A percentile compares a stretch with the other conserved stretches of the same genome.
phyloP scores from a whole-genome alignment of 768 basidiomycete genomes.

The Lyophyllum shimeji region DNA sequence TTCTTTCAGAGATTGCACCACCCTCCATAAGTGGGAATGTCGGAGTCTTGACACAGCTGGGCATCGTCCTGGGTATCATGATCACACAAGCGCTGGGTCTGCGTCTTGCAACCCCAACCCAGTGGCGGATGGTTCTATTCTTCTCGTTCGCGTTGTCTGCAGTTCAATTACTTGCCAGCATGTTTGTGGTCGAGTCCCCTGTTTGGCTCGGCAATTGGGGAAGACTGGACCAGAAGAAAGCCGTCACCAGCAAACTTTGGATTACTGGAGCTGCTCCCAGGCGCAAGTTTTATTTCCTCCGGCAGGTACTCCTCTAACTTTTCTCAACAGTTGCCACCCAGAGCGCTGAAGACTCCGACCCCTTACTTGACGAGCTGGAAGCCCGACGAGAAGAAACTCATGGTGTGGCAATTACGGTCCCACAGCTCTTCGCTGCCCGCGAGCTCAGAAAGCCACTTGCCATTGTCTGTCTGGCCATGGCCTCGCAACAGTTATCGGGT shows the following conservation, averaged over 20 bases:
- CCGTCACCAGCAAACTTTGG: constrained; percentile 56
- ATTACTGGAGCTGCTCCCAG: constrained; percentile 25
- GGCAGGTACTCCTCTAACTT: not conserved
- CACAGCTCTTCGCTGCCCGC: constrained; percentile 46
- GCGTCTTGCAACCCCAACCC: constrained; percentile 60
- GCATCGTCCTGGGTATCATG: constrained; percentile 85
- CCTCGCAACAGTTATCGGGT: constrained; percentile 81
- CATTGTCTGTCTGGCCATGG: constrained; percentile 70
- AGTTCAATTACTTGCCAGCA: constrained; percentile 54
- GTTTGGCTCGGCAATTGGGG: constrained; percentile 58
- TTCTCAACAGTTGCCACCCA: constrained; percentile 2
- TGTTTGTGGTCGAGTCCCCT: constrained; percentile 68
- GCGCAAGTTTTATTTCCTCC: constrained; percentile 20
- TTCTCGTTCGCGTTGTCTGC: constrained; percentile 57
- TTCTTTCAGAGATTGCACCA: constrained; percentile 84
- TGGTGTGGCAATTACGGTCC: constrained; percentile 42
- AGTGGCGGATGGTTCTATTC: constrained; percentile 73
- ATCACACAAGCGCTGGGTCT: constrained; percentile 80
- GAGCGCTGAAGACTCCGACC: constrained; percentile 27
- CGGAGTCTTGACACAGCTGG: constrained; percentile 82
- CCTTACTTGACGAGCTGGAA: constrained; percentile 36
- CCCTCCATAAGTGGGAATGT: constrained; percentile 70
- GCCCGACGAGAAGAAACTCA: constrained; percentile 25
- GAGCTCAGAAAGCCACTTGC: constrained; percentile 64
- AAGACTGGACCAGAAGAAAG: constrained; percentile 48